phyloP scores from a whole-genome alignment of 352 stramenopile genomes.

The Blastocystis sp. region DNA sequence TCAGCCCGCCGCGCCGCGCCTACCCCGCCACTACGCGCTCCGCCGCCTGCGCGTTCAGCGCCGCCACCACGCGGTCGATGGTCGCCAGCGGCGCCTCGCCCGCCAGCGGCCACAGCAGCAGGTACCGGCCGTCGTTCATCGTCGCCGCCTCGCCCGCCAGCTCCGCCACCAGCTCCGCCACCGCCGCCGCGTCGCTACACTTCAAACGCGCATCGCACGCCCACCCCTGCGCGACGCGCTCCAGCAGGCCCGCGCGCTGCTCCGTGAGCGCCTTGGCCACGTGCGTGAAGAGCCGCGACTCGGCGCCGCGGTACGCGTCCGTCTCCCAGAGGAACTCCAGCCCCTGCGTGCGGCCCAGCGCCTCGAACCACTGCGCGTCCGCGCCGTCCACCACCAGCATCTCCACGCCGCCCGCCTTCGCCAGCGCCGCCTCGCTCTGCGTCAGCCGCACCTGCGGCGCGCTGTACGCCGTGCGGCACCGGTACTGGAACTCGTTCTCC shows the following conservation, averaged over 20 bases:
- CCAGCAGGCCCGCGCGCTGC: not conserved
- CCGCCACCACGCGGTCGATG: not conserved
- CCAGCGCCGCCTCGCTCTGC: not conserved
- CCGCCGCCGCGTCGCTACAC: not conserved
- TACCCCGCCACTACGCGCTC: not conserved
- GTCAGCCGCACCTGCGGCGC: not conserved
- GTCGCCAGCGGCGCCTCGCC: not conserved
- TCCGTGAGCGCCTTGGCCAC: not conserved
- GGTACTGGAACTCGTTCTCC: conserved; percentile 10
- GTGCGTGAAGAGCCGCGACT: conserved; percentile 49
- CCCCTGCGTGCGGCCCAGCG: not conserved
- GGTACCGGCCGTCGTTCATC: conserved; percentile 10
- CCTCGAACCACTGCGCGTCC: not conserved
- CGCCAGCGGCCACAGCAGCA: conserved; percentile 36
- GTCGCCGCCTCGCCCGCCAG: not conserved
- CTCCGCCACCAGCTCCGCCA: not conserved
- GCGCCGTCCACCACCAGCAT: conserved; percentile 48
- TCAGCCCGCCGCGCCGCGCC: not conserved
- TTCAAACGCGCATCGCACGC: not conserved
- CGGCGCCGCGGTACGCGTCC: not conserved
- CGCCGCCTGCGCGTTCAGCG: not conserved
- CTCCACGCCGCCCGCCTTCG: conserved; percentile 24
- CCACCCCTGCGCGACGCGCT: not conserved
- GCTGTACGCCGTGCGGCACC: not conserved
- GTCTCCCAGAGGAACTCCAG: conserved; percentile 57